These are phyloP conservation scores for Strobilomyces echinocephalus DNA, from an alignment of 768 basidiomycete genomes.

Conservation along the genomic window DNA sequence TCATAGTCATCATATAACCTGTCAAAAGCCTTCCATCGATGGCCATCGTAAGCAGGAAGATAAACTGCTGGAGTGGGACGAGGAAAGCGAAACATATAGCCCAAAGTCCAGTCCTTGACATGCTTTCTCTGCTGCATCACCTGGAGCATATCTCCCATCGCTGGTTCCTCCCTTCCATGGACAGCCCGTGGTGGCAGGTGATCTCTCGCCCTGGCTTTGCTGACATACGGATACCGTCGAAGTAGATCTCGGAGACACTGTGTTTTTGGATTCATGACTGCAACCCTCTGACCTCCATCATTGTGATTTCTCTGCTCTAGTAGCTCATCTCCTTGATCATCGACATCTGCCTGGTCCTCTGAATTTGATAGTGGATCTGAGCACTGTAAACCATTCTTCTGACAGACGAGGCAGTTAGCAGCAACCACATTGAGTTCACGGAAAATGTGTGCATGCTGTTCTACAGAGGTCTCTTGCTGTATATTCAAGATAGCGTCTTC, in stretches of 20 bases:
- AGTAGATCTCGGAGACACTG: background rate
- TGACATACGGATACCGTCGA: background rate
- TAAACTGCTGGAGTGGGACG: background rate
- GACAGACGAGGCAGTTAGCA: background rate
- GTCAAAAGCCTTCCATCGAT: background rate
- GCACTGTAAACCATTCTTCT: background rate
- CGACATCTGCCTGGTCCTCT: background rate
- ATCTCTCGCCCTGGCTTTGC: background rate
- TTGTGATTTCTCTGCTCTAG: background rate
- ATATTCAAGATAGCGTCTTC: background rate
- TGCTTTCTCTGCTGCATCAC: background rate
- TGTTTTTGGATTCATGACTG: background rate
- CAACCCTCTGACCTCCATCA: background rate
- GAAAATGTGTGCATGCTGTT: conserved; percentile 1
- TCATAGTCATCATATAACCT: background rate
- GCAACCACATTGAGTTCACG: background rate
- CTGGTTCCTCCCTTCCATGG: too few species aligned
- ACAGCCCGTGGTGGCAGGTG: background rate
- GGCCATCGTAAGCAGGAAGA: background rate
- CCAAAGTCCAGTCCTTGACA: background rate
- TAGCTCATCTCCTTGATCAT: too few species aligned
- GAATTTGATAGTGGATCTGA: background rate
- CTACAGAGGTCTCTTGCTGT: background rate
- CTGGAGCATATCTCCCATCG: too few species aligned
- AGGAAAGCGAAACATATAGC: conserved; percentile 2